Conservation (phyloP, 495 filamentous ascomycete genomes). For the Tetracladium setigerum region DNA sequence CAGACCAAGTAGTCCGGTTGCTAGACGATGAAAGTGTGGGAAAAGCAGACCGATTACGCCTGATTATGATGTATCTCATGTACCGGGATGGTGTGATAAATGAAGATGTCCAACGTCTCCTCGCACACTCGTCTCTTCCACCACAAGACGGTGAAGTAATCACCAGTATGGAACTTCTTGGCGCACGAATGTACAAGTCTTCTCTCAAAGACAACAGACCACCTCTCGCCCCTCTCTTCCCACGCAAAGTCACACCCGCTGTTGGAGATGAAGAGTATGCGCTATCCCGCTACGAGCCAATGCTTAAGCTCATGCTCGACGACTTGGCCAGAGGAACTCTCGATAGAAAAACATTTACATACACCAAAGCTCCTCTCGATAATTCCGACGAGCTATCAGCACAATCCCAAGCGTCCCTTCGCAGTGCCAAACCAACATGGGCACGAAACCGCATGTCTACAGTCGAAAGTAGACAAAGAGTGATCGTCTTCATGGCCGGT, state of each 20-base stretch:
- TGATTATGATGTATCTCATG: constrained; percentile 78
- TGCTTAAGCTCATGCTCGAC: constrained; percentile 74
- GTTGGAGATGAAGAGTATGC: constrained; percentile 54
- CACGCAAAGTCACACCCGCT: constrained; percentile 35
- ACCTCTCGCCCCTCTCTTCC: constrained; percentile 58
- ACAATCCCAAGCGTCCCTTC: constrained; percentile 68
- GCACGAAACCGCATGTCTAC: constrained; percentile 69
- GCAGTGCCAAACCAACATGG: constrained; percentile 88
- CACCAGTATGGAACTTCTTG: constrained; percentile 73
- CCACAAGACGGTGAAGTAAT: constrained; percentile 64
- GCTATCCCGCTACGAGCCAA: constrained; percentile 62
- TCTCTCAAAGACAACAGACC: constrained; percentile 69
- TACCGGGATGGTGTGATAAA: constrained; percentile 81
- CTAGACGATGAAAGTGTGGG: constrained; percentile 71
- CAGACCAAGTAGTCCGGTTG: constrained; percentile 76
- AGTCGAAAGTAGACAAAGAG: constrained; percentile 77
- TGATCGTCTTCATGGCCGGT: constrained; percentile 94
- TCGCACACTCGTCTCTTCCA: constrained; percentile 75
- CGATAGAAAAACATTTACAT: constrained; percentile 70
- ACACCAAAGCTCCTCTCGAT: constrained; percentile 65
- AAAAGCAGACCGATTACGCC: constrained; percentile 67
- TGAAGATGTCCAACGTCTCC: constrained; percentile 78
- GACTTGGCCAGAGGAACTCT: constrained; percentile 56
- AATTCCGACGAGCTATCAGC: constrained; percentile 46
- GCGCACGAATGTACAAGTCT: constrained; percentile 59